These are phyloP conservation scores for Barnettozyma wickerhamii DNA, from an alignment of 805 yeast species.

Conservation along the genomic window DNA sequence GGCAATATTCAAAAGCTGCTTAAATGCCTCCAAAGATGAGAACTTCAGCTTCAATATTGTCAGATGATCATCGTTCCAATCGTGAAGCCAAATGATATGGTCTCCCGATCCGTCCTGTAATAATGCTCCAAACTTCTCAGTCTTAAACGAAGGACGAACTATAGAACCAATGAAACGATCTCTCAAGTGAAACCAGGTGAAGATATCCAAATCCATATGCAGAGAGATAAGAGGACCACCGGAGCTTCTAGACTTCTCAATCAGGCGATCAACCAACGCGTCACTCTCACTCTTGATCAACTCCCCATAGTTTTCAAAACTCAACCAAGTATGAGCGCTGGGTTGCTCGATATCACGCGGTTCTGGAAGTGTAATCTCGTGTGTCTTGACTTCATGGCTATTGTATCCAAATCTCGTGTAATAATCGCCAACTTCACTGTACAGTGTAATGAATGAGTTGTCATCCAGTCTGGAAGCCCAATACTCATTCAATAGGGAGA, in stretches of 20 bases:
- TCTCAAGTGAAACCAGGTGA: constrained; percentile 40
- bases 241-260: constrained; percentile 16
- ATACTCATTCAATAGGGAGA: constrained; percentile 31
- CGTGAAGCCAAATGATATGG: constrained; percentile 43
- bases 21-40: constrained; percentile 20
- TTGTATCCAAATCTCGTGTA: constrained; percentile 61
- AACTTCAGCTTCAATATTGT: constrained; percentile 20
- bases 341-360: constrained; percentile 1
- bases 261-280: constrained; percentile 18
- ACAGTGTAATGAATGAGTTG: constrained; percentile 41
- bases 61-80: constrained; percentile 32
- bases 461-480: constrained; percentile 31
- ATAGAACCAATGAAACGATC: constrained; percentile 33
- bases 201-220: constrained; percentile 34
- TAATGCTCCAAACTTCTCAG: constrained; percentile 27
- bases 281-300: constrained; percentile 26
- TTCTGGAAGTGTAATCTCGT: constrained; percentile 14
- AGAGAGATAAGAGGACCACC: constrained; percentile 25
- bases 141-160: constrained; percentile 12
- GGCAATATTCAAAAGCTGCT: constrained; percentile 29
- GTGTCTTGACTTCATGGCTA: constrained; percentile 35
- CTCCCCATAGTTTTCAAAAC: constrained; percentile 29
- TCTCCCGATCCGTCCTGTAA: constrained; percentile 22
- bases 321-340: constrained; percentile 22
- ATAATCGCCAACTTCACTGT: constrained; percentile 70